These are phyloP conservation scores for Ceratocystis destructans DNA, from an alignment of 2,329 filamentous ascomycete species.

Conservation along the genomic window DNA sequence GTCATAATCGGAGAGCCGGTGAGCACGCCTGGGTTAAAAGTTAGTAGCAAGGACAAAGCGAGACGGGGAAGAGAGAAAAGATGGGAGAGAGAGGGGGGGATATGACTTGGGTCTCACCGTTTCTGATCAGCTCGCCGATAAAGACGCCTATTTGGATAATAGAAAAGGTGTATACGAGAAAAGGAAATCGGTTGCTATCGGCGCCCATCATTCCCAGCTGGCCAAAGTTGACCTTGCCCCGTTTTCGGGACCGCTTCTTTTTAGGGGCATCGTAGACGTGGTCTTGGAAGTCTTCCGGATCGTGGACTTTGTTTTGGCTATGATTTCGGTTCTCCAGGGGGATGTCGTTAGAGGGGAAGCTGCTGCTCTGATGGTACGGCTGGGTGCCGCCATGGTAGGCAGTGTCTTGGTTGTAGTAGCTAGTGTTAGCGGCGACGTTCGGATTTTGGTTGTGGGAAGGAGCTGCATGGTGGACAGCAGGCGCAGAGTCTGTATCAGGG, in stretches of 20 bases:
- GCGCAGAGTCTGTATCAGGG: slow-evolving; percentile 31
- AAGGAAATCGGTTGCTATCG: slow-evolving; percentile 49
- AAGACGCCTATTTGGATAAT: slow-evolving; percentile 70
- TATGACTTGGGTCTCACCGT: slow-evolving; percentile 41
- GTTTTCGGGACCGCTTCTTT: slow-evolving; percentile 26
- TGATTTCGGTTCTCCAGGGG: slow-evolving; percentile 39
- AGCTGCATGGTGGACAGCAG: background rate
- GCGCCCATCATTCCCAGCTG: slow-evolving; percentile 47
- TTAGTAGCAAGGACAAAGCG: background rate
- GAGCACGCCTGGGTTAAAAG: slow-evolving; percentile 41
- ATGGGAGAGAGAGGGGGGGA: background rate
- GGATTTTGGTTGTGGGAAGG: background rate
- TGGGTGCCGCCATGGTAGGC: slow-evolving; percentile 39
- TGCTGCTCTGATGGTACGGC: slow-evolving; percentile 25
- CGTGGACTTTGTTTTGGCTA: slow-evolving; percentile 20
- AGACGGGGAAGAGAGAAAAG: slow-evolving; percentile 1
- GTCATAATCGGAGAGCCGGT: slow-evolving; percentile 69
- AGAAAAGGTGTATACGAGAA: slow-evolving; percentile 71
- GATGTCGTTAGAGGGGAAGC: slow-evolving; percentile 38
- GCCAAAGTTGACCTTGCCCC: slow-evolving; percentile 39
- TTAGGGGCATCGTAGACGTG: slow-evolving; percentile 46
- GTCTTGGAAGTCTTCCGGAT: slow-evolving; percentile 34
- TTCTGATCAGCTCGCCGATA: slow-evolving; percentile 73
- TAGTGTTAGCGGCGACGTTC: slow-evolving; percentile 26
- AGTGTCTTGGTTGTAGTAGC: slow-evolving; percentile 33